Base-by-base conservation (phyloP, 768 basidiomycete species). In the Hygrophoropsis aurantiaca region DNA sequence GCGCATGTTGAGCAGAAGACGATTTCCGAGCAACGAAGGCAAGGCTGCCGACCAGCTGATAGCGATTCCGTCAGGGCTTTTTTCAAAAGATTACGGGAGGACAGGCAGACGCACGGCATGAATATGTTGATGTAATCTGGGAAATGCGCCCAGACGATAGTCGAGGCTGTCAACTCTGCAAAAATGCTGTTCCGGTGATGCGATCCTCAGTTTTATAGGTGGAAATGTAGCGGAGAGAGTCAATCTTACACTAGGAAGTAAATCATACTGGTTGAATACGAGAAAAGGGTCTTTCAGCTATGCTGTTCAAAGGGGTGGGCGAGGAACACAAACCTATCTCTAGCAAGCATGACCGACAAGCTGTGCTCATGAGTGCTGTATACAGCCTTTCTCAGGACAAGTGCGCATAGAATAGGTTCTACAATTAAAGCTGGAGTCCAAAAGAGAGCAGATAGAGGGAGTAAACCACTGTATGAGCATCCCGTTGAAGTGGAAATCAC, bases 371-470 rank as follows among this genome's bases (percentile, higher is more conserved):
- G 24, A 11, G 35, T 20, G 18, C 25, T 24, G 3, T 40, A 37
- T 42, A 57, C 44, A 4, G 58, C 54, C 35, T 57, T 55, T 37
- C 51, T 51, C 11, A 55, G 40, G 16, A 62, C 61, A n/a, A 62
- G 47, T 11, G 23, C 36, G 18, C 50, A 61, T 30, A 61, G 49
- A 25, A 62, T 49, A 2, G 61, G 59, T 25, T 62, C 61, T 2
- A 55, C 50, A n/a, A 61, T 38, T 5, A 62, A 42, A 4, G 52
- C 58, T 32, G 61, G 59, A 5, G 54, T 49, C 58, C 59, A 62
- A 42, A 62, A 59, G 1, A 59, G 44, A 2, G 59, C 52, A 2
- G 61, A 55, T 33, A 59, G 24, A 0, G 48, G 44, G 11, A 55
- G 39, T 11, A 61, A 38, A 4, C 51, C 56, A n/a, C 47, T 39